Evolutionary conservation across 768 basidiomycete species (phyloP).

Genomic region (Paxillus ammoniavirescens): DNA sequence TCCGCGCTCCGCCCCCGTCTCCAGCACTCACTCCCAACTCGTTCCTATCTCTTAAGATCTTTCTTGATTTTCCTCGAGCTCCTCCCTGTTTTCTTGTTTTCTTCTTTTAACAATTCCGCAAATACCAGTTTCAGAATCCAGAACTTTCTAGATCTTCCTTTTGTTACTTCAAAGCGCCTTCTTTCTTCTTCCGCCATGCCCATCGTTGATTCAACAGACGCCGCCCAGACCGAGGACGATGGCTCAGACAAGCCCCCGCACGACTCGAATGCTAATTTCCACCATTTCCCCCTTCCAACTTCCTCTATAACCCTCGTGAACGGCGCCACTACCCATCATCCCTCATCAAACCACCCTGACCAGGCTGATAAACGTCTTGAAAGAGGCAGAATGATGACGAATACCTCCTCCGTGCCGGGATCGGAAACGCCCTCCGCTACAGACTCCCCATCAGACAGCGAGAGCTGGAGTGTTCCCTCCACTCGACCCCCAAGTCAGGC

Average conservation of each 20-base stretch:
- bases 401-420: conserved; percentile 32
- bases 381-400: conserved; percentile 6
- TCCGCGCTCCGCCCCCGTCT: too few relatives aligned
- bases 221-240: conserved; percentile 54
- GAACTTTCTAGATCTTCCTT: neutral
- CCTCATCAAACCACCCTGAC: conserved; percentile 19
- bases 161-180: neutral
- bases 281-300: conserved; percentile 6
- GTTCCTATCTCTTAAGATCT: neutral
- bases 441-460: conserved; percentile 56
- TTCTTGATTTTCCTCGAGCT: neutral
- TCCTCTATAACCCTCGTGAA: conserved; percentile 14
- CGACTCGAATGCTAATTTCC: conserved; percentile 18
- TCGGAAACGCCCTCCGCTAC: conserved; percentile 38
- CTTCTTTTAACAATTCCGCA: neutral
- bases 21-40: neutral
- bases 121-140: neutral
- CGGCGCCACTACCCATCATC: conserved; percentile 6
- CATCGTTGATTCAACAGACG: conserved; percentile 46
- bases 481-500: conserved; percentile 60
- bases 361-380: conserved; percentile 10
- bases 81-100: neutral
- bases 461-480: conserved; percentile 60
- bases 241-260: conserved; percentile 60
- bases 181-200: conserved; percentile 33